Evolutionary conservation across 768 basidiomycete genomes (phyloP), one percentile per base, ranked within the genome.

Genomic region (Amanita inopinata): DNA sequence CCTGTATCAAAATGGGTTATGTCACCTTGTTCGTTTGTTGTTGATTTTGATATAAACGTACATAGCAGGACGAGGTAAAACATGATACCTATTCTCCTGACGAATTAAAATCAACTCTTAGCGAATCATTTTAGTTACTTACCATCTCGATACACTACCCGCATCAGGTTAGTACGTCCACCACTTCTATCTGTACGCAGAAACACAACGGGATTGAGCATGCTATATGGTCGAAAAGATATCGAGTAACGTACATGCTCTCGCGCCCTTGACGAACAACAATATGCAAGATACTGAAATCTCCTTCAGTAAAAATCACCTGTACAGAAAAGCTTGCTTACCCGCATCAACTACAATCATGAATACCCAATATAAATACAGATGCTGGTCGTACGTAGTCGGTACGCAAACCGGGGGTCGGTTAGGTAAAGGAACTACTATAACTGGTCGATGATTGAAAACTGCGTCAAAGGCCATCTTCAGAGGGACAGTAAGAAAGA

Each of bases 351-450:
- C 34, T 7, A 43, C 24, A 12, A 43, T 43, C 42, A 43, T 43
- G 28, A 35, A 43, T 6, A 43, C 42, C 42, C 42, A 43, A 36
- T 43, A 43, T 1, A 43, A 23, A 30, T 35, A 43, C 17, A 43
- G n/a, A 9, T 35, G 23, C 23, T 43, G 33, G 18, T 43, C 18
- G n/a, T 43, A 43, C 14, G 25, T 35, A 23, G 19, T 35, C 15
- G 34, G 19, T 2, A 24, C 11, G 11, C 42, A 43, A 5, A 43
- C n/a, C 9, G 8, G 20, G 12, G 41, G 41, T n/a, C 22, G 41
- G 7, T 30, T 23, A 14, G 41, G 41, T 15, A 35, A 20, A 2
- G 32, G 5, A 2, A 43, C 41, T 9, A 43, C 25, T 4, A 22
- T 25, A 8, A 43, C 41, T 32, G 19, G n/a, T n/a, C 22, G n/a